Base-by-base conservation (phyloP, 805 yeast genomes). In the Lipomyces kockii region DNA sequence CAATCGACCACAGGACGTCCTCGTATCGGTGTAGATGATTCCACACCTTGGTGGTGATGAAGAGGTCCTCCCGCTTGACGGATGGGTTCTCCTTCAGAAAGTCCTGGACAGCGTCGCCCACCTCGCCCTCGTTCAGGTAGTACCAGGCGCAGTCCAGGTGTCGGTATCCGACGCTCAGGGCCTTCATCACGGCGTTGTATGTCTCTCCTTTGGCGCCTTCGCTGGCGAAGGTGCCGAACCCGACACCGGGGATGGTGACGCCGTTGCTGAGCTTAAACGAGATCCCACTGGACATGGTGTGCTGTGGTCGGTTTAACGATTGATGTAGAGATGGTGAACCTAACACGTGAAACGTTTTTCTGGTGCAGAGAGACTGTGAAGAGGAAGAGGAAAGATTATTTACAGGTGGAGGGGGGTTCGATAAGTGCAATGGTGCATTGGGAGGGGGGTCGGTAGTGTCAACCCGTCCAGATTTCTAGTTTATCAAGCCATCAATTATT, bases 211-310 rank as follows among this genome's bases (percentile, higher is more conserved):
- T 56, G 37, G 59, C 39, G 59, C 59, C 59, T 2, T 56, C 59
- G 59, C 43, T 56, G 37, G 59, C 59, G 59, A 90, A 89, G 39
- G 94, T 89, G 58, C 95, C 94, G 60, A 89, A 83, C 2, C 90
- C 92, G 52, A 90, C 80, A 17, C 81, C 83, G 53, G 93, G 93
- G 67, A 90, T 87, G 54, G 75, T 71, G 49, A 79, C 80, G 25
- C 94, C 93, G 68, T 85, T 84, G 83, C 88, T 89, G 59, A 56
- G 59, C 22, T 32, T 56, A 35, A 56, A 56, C 27, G 37, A 29
- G 43, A 32, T 32, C 43, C 59, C 59, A 20, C 37, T 32, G 43
- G 59, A 56, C 59, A 56, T 56, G 59, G 27, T 56, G 46, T 22
- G 55, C 55, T 51, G 55, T 51, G 29, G 29, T 51, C 55, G 29